Conservation (phyloP, 1,284 basidiomycete species). For the Gymnopus androsaceus region DNA sequence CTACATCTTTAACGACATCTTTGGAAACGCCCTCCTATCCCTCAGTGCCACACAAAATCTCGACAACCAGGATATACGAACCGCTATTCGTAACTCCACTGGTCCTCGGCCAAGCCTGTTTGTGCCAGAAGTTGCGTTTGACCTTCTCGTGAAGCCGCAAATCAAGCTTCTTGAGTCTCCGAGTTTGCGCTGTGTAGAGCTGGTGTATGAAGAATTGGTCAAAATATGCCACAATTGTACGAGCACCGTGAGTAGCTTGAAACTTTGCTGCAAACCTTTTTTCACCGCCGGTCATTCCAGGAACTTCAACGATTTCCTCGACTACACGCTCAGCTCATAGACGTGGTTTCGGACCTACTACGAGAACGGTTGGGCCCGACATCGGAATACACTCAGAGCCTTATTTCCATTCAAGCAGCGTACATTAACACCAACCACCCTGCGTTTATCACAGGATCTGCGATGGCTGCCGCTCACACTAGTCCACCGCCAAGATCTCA, state of each 20-base stretch:
- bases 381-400: constrained; percentile 92
- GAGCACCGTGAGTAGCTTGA: constrained; percentile 61
- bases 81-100: constrained; percentile 97
- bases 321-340: constrained; percentile 91
- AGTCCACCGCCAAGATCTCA: constrained; percentile 45
- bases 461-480: constrained; percentile 54
- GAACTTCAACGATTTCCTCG: constrained; percentile 97
- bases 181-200: constrained; percentile 92
- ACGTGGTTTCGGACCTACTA: constrained; percentile 95
- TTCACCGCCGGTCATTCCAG: constrained; percentile 39
- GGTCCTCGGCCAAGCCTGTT: constrained; percentile 96
- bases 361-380: constrained; percentile 96
- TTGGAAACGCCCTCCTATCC: constrained; percentile 87
- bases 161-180: constrained; percentile 96
- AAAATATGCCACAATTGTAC: constrained; percentile 99
- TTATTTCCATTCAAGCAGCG: constrained; percentile 97
- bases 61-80: constrained; percentile 94
- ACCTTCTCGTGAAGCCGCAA: constrained; percentile 96
- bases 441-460: constrained; percentile 78
- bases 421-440: constrained; percentile 99
- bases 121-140: constrained; percentile 97
- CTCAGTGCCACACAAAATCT: constrained; percentile 93
- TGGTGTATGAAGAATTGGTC: constrained; percentile 98
- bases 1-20: constrained; percentile 99
- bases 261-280: background rate